Conservation (phyloP, 352 stramenopile genomes). For the Achlya hypogyna region DNA sequence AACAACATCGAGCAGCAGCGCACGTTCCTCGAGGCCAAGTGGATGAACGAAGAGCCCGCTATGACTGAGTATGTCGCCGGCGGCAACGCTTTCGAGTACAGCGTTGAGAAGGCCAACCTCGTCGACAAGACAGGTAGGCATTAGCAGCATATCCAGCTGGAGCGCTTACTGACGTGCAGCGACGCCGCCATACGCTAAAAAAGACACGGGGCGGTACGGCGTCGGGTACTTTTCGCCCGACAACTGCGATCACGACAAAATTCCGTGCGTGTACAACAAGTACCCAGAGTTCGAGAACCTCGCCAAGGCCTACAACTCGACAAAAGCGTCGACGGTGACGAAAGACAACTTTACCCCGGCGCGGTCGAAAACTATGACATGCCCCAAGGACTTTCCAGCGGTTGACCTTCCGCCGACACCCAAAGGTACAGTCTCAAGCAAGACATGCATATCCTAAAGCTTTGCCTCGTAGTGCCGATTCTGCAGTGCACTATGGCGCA, state of each 20-base stretch:
- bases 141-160: too few species aligned
- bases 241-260: constrained; percentile 41
- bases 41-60: constrained; percentile 72
- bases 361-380: constrained; percentile 29
- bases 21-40: constrained; percentile 63
- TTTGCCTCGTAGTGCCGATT: constrained; percentile 27
- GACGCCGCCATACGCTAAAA: constrained; percentile 17
- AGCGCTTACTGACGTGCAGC: neutral
- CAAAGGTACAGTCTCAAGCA: constrained; percentile 16
- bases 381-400: constrained; percentile 36
- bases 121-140: constrained; percentile 33
- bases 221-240: constrained; percentile 59
- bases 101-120: constrained; percentile 59
- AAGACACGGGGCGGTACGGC: constrained; percentile 56
- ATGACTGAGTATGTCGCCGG: constrained; percentile 67
- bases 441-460: neutral
- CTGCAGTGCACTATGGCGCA: constrained; percentile 40
- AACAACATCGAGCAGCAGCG: constrained; percentile 52
- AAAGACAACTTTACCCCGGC: constrained; percentile 34
- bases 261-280: constrained; percentile 37
- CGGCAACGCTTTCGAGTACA: constrained; percentile 76
- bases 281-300: constrained; percentile 65
- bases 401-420: constrained; percentile 29
- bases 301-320: constrained; percentile 65
- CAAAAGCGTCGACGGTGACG: constrained; percentile 39